phyloP scores from a whole-genome alignment of 2,329 filamentous ascomycete species.

The Drechslerella stenobrocha region DNA sequence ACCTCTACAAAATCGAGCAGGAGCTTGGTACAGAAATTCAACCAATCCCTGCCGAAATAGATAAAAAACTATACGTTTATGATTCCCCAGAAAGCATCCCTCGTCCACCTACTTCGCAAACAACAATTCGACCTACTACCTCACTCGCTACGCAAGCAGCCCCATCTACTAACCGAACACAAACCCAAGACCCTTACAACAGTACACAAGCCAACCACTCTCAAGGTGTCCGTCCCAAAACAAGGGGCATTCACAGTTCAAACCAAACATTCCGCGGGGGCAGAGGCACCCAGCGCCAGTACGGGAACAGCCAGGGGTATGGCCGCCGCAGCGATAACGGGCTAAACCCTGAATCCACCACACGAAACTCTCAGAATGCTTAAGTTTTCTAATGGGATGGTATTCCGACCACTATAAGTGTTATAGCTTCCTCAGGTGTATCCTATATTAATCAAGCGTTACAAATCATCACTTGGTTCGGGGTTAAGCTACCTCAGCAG shows the following conservation, averaged over 20 bases:
- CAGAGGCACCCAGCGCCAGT: constrained; percentile 22
- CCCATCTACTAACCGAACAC: constrained; percentile 1
- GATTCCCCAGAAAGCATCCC: constrained; percentile 95
- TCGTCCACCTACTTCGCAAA: constrained; percentile 65
- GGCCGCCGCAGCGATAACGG: constrained; percentile 28
- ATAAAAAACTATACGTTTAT: constrained; percentile 98
- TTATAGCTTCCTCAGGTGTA: background rate
- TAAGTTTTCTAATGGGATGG: background rate
- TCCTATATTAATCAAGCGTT: background rate
- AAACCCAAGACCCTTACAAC: constrained; percentile 8
- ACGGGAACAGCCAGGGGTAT: constrained; percentile 29
- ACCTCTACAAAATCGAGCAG: constrained; percentile 97
- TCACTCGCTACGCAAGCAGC: constrained; percentile 4
- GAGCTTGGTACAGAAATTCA: constrained; percentile 97
- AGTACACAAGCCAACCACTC: constrained; percentile 13
- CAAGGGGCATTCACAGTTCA: constrained; percentile 17
- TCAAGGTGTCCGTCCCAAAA: constrained; percentile 21
- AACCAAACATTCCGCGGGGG: constrained; percentile 28
- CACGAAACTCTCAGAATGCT: constrained; percentile 17
- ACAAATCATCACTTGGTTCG: background rate
- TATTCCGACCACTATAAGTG: background rate
- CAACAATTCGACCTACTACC: background rate
- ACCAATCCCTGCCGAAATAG: constrained; percentile 89
- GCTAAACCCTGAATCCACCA: constrained; percentile 9
- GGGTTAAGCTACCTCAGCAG: background rate